Evolutionary conservation across 1,139 yeast species (phyloP).

Genomic region (Candida dubliniensis): DNA sequence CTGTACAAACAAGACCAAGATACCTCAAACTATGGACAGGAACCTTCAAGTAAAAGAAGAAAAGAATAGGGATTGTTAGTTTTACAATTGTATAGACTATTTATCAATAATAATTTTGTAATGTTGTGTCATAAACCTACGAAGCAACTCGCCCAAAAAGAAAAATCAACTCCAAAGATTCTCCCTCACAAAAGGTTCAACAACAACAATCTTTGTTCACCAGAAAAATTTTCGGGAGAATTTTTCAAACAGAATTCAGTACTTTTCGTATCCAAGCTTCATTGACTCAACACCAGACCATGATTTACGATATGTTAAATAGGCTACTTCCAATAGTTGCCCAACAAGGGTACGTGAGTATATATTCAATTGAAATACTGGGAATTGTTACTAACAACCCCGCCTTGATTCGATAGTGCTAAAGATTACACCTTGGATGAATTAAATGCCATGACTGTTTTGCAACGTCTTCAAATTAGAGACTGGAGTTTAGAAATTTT

Average conservation of each 20-base stretch:
- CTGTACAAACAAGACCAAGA: conserved; percentile 24
- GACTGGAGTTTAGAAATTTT: conserved; percentile 77
- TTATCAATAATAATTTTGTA: background rate
- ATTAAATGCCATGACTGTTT: conserved; percentile 47
- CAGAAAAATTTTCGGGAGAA: conserved; percentile 2
- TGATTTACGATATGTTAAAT: conserved; percentile 14
- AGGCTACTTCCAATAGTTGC: conserved; percentile 13
- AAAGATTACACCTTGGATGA: conserved; percentile 47
- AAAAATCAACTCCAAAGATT: no score
- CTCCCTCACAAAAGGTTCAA: no score
- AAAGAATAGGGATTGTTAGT: conserved; percentile 8
- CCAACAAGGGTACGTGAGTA: conserved; percentile 10
- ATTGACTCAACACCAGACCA: conserved; percentile 1
- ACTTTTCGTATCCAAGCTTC: background rate
- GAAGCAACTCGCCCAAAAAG: no score
- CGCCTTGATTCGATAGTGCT: conserved; percentile 2
- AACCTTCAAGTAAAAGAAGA: conserved; percentile 27
- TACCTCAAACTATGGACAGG: conserved; percentile 14
- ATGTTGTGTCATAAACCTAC: no score
- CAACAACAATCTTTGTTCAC: background rate
- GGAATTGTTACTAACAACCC: background rate
- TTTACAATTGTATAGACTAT: background rate
- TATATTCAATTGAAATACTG: conserved; percentile 7
- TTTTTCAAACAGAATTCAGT: background rate
- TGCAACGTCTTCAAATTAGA: conserved; percentile 51